Evolutionary conservation across 2,329 filamentous ascomycete genomes (phyloP).

Genomic region (Catunica adiposa): DNA sequence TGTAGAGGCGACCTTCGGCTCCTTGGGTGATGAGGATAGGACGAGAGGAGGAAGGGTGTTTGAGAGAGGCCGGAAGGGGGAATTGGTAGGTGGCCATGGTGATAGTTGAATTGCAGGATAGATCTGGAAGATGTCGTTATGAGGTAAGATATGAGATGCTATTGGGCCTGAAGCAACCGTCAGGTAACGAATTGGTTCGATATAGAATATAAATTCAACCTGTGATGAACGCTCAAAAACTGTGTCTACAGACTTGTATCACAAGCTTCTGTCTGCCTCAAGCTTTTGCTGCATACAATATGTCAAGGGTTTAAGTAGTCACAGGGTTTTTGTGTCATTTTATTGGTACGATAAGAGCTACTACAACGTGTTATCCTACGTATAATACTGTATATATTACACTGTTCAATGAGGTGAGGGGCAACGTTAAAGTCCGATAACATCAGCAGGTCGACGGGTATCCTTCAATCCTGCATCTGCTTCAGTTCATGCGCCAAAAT

Average conservation of each 20-base stretch:
- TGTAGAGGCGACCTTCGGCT: constrained; percentile 89
- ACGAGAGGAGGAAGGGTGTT: constrained; percentile 24
- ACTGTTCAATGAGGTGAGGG: too few relatives aligned
- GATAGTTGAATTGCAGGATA: neutral
- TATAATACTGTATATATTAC: neutral
- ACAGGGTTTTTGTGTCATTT: neutral
- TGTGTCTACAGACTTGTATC: too few relatives aligned
- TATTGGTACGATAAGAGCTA: constrained; percentile 5
- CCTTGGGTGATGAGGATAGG: constrained; percentile 73
- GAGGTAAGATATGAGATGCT: neutral
- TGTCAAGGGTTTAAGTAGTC: constrained; percentile 4
- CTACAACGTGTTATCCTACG: neutral
- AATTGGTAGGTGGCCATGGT: neutral
- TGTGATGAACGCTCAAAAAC: too few relatives aligned
- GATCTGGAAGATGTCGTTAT: neutral
- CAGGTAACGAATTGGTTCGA: neutral
- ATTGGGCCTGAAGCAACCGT: neutral
- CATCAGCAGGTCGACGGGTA: too few relatives aligned
- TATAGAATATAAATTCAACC: too few relatives aligned
- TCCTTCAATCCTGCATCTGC: too few relatives aligned
- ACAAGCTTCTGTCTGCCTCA: too few relatives aligned
- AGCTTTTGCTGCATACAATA: neutral
- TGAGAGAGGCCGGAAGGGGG: neutral
- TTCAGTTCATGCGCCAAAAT: neutral
- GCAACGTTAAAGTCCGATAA: too few relatives aligned